A percentile compares a stretch with the other conserved stretches of the same genome.
These are phyloP conservation scores for Coelastrella sp. DNA, from an alignment of 139 green algal species.

Conservation along the genomic window DNA sequence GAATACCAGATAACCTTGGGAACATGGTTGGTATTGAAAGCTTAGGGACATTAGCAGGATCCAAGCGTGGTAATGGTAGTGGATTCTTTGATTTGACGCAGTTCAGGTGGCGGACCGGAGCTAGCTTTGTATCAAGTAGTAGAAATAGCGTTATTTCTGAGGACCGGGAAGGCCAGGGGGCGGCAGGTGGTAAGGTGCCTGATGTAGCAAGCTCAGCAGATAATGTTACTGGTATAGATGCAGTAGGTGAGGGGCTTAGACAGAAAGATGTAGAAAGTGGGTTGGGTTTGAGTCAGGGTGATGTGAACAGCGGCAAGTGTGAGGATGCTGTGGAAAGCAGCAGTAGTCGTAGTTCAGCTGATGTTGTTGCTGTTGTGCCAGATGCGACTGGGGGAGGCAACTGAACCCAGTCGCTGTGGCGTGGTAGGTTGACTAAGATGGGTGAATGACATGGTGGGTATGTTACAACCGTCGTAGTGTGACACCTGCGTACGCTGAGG, in stretches of 20 bases:
- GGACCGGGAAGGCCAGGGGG: not conserved
- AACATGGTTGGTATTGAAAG: not conserved
- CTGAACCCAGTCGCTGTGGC: no score
- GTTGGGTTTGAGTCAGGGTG: not conserved
- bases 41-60: not conserved
- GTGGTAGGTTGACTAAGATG: no score
- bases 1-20: not conserved
- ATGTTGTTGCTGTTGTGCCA: not conserved
- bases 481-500: not conserved
- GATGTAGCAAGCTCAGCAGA: not conserved
- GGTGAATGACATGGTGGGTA: no score
- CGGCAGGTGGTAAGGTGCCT: not conserved
- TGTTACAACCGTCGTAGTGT: no score
- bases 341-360: not conserved
- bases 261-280: not conserved
- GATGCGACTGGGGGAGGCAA: no score
- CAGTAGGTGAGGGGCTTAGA: no score
- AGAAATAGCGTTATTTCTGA: not conserved
- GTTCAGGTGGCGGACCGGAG: slow-evolving; percentile 22
- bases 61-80: not conserved
- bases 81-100: slow-evolving; percentile 43
- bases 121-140: not conserved
- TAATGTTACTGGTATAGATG: not conserved
- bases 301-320: not conserved
- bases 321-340: not conserved